A percentile compares a stretch with the other conserved stretches of the same genome.
Conservation (phyloP, 2,329 filamentous ascomycete species). For the Nemania diffusa region DNA sequence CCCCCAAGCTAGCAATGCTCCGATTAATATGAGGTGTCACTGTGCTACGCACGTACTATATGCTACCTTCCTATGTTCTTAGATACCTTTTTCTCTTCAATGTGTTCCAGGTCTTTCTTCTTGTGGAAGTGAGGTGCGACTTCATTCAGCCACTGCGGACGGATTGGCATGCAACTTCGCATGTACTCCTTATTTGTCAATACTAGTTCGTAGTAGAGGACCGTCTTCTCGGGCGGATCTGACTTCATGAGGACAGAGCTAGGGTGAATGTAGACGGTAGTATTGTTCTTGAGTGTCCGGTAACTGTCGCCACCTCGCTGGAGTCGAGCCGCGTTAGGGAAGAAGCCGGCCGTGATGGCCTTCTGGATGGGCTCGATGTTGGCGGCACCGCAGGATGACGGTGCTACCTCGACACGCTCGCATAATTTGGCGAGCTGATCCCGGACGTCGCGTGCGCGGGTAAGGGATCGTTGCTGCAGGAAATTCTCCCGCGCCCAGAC, state of each 20-base stretch:
- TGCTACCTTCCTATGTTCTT: constrained; percentile 54
- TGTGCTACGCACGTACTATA: not conserved
- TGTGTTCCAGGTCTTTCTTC: constrained; percentile 83
- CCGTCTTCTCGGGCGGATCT: constrained; percentile 80
- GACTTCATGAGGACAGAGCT: constrained; percentile 81
- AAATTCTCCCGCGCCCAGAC: constrained; percentile 95
- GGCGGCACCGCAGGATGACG: constrained; percentile 72
- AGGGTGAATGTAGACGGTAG: constrained; percentile 92
- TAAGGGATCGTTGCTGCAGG: constrained; percentile 88
- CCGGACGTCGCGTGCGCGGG: constrained; percentile 86
- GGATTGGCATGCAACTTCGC: constrained; percentile 85
- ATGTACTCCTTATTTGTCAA: constrained; percentile 93
- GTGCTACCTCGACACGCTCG: constrained; percentile 87
- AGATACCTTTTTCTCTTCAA: constrained; percentile 82
- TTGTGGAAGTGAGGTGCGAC: constrained; percentile 96
- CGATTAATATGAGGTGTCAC: not conserved
- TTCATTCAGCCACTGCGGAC: constrained; percentile 86
- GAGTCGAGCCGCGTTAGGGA: constrained; percentile 88
- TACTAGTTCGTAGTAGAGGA: constrained; percentile 87
- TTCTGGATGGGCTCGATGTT: constrained; percentile 86
- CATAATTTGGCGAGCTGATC: constrained; percentile 93
- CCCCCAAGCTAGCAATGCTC: constrained; percentile 7
- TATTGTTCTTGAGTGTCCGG: constrained; percentile 88
- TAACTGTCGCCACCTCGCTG: constrained; percentile 88
- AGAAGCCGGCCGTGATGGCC: constrained; percentile 90